Base-by-base conservation (phyloP, 345 rosid species). In the Acer campestre region DNA sequence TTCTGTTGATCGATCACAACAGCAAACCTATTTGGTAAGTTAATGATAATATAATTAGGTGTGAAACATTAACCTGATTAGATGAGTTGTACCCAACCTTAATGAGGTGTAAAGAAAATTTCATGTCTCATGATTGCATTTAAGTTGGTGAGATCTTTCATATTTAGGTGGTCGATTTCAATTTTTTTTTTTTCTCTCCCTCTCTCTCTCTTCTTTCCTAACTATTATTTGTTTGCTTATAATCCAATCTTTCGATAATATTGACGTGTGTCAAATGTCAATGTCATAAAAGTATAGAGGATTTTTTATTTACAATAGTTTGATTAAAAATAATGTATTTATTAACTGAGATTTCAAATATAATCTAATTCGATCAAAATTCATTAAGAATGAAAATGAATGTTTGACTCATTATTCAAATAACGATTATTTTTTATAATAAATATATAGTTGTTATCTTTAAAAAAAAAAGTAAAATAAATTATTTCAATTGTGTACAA, bases 91-190 rank as follows among this genome's bases (percentile, higher is more conserved):
- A 75, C 84, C 84, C 48, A 78, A 82, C 81, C 70, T 75, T 75
- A 75, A 65, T 82, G 46, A 65, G 63, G 49, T 81, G 75, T 66
- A 59, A 78, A 78, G 87, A 74, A 70, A 81, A 22, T 81, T 70
- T 76, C n/a, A 27, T 17, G 48, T 64, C 64, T 69, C 77, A 81
- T 76, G 73, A 74, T 81, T 73, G 61, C 68, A 14, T n/a, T 51
- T 70, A n/a, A 61, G 83, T 80, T 10, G 84, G 68, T 76, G 84
- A 74, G 80, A 75, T 56, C 67, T 76, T 79, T 71, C 10, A 64
- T 48, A 76, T 68, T 44, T 51, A 75, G 75, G 84, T 75, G 73
- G 76, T 75, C 75, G 75, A 70, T 80, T 64, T 6, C 67, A 53
- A 63, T 49, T 23, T 72, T 40, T 14, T 0, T 42, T 40, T 27